These are phyloP conservation scores for Hypoxylon sp. DNA, from an alignment of 2,329 filamentous ascomycete species.

Conservation along the genomic window DNA sequence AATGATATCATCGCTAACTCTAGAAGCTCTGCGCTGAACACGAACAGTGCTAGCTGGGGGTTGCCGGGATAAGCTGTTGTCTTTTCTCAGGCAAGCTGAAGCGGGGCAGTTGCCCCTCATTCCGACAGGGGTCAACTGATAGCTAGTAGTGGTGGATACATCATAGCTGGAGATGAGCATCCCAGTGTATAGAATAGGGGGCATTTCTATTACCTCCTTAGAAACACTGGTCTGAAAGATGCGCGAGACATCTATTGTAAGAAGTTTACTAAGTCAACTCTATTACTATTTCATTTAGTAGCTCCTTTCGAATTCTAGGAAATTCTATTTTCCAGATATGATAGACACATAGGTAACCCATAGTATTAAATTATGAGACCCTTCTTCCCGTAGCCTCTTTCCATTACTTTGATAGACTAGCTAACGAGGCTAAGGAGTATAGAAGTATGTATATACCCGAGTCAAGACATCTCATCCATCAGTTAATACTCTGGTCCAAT, in stretches of 20 bases:
- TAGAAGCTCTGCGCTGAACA: neutral
- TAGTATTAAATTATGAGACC: neutral
- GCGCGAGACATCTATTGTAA: neutral
- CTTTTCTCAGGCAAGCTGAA: conserved; percentile 25
- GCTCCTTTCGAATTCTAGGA: too few species aligned
- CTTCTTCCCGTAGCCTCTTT: neutral
- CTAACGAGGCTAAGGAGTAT: conserved; percentile 5
- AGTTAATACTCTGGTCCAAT: conserved; percentile 79
- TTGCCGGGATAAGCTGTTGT: too few species aligned
- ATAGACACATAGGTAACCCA: neutral
- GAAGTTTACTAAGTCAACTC: neutral
- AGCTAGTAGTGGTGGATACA: too few species aligned
- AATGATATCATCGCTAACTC: conserved; percentile 36
- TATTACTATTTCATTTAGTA: too few species aligned
- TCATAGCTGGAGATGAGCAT: too few species aligned
- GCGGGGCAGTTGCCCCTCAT: conserved; percentile 30
- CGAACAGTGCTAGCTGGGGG: neutral
- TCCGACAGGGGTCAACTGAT: neutral
- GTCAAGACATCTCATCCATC: conserved; percentile 52
- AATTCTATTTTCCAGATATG: neutral
- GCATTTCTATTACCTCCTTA: neutral
- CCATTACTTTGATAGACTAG: neutral
- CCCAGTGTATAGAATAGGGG: too few species aligned
- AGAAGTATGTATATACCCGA: neutral
- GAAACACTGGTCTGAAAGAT: neutral